Conservation (phyloP, 306 rosid genomes). For the Datisca glomerata region DNA sequence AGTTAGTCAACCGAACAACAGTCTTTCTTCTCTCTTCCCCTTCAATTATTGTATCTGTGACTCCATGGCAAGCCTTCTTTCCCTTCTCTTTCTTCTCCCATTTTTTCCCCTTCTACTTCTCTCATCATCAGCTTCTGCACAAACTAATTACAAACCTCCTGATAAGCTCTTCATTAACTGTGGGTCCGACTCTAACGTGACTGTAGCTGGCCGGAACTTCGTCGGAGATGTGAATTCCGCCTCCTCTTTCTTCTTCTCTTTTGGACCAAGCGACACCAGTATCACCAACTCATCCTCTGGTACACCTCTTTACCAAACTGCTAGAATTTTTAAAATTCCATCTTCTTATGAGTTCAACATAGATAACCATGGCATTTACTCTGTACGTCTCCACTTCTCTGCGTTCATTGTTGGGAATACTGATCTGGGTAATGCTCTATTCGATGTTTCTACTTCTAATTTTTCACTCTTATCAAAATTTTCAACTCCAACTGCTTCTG, state of each 20-base stretch:
- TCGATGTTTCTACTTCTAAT: constrained; percentile 21
- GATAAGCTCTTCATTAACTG: background rate
- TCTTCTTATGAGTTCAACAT: constrained; percentile 17
- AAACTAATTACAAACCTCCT: background rate
- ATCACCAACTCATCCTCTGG: background rate
- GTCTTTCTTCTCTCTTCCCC: no score
- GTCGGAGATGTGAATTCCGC: background rate
- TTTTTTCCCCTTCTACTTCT: background rate
- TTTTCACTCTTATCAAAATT: constrained; percentile 16
- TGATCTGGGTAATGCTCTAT: constrained; percentile 17
- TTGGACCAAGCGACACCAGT: background rate
- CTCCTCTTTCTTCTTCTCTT: background rate
- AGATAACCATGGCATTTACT: background rate
- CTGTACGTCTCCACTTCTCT: constrained; percentile 39
- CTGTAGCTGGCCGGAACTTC: background rate
- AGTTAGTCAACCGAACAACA: no score
- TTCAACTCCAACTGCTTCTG: background rate
- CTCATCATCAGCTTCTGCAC: no score
- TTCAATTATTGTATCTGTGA: no score
- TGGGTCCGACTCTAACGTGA: background rate
- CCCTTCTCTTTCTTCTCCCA: background rate
- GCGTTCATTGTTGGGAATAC: constrained; percentile 7
- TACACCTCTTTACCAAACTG: constrained; percentile 23
- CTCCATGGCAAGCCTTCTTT: no score
- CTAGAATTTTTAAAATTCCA: constrained; percentile 13